Base-by-base conservation (phyloP, 129 eudicot genomes). In the Artemisia tridentata region DNA sequence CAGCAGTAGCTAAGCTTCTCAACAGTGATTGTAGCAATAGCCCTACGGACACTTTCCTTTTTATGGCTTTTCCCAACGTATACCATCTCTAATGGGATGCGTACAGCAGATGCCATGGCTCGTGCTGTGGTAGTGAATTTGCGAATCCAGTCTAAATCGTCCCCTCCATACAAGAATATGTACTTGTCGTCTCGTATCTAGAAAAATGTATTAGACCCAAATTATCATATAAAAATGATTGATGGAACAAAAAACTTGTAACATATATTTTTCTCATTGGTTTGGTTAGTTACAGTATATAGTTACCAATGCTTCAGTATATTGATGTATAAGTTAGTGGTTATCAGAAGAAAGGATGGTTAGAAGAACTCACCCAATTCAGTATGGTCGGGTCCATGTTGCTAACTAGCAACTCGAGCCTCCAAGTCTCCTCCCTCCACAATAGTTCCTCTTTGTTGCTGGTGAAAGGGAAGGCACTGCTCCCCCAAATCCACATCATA, bases 401-500 rank as follows among this genome's bases (percentile, higher is more conserved):
- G 65, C 79, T 77, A 17, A 83, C 82, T 23, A 86, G 78, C 62
- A 86, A 82, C 70, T 86, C 91, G 49, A 86, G 82, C 78, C 84
- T 75, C 88, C 88, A 86, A 63, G 82, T 78, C 65, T 83, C 86
- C 11, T 78, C 84, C 69, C 66, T 79, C 91, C 91, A 86, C 45
- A 83, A 55, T 11, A 31, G n/a, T 75, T 72, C 82, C 54, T 86
- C 91, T 67, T 74, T 83, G 2, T 4, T 15, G 25, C 75, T 83
- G 17, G 88, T 78, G 46, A 86, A 86, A 58, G 88, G 88, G 74
- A 83, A 78, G 11, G 91, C 91, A 58, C 23, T 53, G 77, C 69
- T 83, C 18, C 83, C 88, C 91, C 91, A 86, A 34, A 86, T 83
- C 88, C 81, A 78, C 84, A 86, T 77, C 91, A 86, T 86, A 65